These are phyloP conservation scores for Closterium sp. DNA, from an alignment of 139 green algal genomes.

Conservation along the genomic window DNA sequence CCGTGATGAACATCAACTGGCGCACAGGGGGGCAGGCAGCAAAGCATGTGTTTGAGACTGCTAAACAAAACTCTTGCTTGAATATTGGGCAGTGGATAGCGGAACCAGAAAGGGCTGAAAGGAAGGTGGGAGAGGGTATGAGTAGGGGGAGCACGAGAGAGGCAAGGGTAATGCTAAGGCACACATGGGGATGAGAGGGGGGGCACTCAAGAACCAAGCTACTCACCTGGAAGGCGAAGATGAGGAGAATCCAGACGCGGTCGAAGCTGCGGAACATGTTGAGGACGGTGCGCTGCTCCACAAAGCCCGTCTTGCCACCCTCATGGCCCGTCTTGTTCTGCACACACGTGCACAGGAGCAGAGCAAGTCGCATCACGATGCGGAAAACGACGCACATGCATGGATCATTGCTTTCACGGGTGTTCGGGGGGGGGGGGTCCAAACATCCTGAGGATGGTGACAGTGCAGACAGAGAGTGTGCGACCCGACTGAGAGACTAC, in stretches of 20 bases:
- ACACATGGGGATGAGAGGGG: no score
- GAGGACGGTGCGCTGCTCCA: constrained; percentile 32
- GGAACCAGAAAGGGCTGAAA: background rate
- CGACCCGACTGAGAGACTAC: background rate
- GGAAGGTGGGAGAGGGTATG: background rate
- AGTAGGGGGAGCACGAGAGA: background rate
- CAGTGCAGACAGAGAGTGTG: background rate
- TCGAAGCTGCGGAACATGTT: constrained; percentile 28
- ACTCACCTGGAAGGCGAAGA: constrained; percentile 4
- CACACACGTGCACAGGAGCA: background rate
- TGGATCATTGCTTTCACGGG: no score
- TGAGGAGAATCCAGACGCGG: constrained; percentile 32
- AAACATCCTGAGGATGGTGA: background rate
- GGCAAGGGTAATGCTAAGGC: background rate
- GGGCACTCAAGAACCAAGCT: no score
- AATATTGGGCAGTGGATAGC: no score
- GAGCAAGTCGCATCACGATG: no score
- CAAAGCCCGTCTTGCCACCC: constrained; percentile 35
- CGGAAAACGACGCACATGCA: no score
- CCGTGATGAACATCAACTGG: background rate
- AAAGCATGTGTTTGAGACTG: no score
- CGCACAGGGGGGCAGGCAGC: background rate
- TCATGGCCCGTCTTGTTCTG: background rate
- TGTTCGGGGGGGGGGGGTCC: no score
- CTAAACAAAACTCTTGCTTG: no score